A percentile compares a stretch with the other conserved stretches of the same genome.
Conservation (phyloP, 2,329 filamentous ascomycete species). For the Biscogniauxia mediterranea region DNA sequence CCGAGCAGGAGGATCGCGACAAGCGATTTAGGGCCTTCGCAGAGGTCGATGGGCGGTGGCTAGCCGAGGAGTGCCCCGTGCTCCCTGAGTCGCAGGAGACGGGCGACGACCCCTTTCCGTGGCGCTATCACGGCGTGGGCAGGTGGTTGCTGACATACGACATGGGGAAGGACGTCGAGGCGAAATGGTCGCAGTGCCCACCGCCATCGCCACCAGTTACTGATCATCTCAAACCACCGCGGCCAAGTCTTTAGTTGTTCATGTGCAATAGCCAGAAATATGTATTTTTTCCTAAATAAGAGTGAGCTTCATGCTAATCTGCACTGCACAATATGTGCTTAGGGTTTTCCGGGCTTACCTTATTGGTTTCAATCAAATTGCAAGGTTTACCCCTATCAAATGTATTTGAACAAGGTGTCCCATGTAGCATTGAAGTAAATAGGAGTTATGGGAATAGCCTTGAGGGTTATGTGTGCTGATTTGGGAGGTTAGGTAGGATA, state of each 20-base stretch:
- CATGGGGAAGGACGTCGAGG: conserved; percentile 38
- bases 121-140: conserved; percentile 39
- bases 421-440: no score
- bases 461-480: no score
- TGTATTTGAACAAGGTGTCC: no score
- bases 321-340: no score
- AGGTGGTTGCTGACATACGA: conserved; percentile 41
- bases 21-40: conserved; percentile 32
- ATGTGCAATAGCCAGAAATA: no score
- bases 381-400: no score
- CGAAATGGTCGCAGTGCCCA: conserved; percentile 28
- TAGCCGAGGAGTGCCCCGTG: conserved; percentile 14
- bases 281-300: no score
- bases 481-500: no score
- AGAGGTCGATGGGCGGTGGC: conserved; percentile 32
- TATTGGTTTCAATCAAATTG: no score
- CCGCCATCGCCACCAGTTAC: neutral
- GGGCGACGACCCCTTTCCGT: conserved; percentile 41
- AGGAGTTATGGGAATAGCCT: no score
- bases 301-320: no score
- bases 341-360: no score
- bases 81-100: conserved; percentile 27
- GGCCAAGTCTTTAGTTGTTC: conserved; percentile 10
- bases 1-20: conserved; percentile 54
- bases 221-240: conserved; percentile 5